These are phyloP conservation scores for Astrothelium macrocarpum DNA, from an alignment of 495 filamentous ascomycete genomes.

Conservation along the genomic window DNA sequence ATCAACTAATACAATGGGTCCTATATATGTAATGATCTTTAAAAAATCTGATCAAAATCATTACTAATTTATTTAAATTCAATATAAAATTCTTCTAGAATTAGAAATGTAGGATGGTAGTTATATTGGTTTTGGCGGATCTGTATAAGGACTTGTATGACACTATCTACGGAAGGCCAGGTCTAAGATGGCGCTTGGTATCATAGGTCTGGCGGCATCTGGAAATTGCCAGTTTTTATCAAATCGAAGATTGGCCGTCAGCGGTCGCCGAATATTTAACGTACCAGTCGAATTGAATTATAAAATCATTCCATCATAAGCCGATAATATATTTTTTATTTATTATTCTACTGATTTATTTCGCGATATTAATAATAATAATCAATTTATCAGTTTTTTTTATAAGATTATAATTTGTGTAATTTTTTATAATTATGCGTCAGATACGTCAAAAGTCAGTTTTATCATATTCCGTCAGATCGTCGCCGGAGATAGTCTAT, in stretches of 20 bases:
- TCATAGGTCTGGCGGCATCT: background rate
- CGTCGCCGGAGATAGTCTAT: background rate
- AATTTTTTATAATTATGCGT: background rate
- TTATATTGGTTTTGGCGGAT: background rate
- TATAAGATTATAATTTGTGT: constrained; percentile 8
- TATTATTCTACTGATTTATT: background rate
- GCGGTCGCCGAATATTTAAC: background rate
- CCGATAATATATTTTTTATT: constrained; percentile 8
- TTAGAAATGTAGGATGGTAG: constrained; percentile 3
- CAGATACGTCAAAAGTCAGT: constrained; percentile 1
- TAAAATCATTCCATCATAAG: constrained; percentile 6
- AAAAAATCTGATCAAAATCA: background rate
- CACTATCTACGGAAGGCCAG: constrained; percentile 10
- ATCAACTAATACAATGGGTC: background rate
- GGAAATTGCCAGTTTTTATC: constrained; percentile 1
- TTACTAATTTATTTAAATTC: background rate
- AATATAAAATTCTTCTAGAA: background rate
- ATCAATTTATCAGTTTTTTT: constrained; percentile 7
- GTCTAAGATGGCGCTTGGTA: constrained; percentile 13
- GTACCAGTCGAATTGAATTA: constrained; percentile 5
- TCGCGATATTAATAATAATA: constrained; percentile 8
- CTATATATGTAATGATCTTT: background rate
- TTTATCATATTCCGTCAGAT: background rate
- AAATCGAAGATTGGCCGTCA: constrained; percentile 1
- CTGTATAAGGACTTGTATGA: background rate